Percentiles rank a stretch among this genome's conserved stretches.
Conservation (phyloP, 108 stramenopile genomes). For the Discostella stelligeroides region DNA sequence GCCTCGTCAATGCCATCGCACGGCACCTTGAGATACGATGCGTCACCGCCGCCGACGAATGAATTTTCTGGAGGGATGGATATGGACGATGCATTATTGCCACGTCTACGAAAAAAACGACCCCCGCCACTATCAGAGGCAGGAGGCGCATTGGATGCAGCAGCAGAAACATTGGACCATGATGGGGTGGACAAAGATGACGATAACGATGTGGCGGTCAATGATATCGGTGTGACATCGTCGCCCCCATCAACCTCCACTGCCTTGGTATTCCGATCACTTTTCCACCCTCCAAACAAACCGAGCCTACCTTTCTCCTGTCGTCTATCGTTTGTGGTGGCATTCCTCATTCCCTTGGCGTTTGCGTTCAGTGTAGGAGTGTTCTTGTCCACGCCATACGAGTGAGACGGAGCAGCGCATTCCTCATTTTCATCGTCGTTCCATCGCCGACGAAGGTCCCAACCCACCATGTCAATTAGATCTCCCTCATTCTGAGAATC, state of each 20-base stretch:
- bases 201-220: neutral
- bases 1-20: constrained; percentile 28
- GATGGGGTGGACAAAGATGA: neutral
- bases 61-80: neutral
- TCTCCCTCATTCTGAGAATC: constrained; percentile 8
- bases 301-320: constrained; percentile 9
- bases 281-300: constrained; percentile 22
- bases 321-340: neutral
- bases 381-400: constrained; percentile 6
- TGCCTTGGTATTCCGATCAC: neutral
- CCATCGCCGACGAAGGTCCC: constrained; percentile 23
- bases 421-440: constrained; percentile 5
- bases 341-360: neutral
- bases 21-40: constrained; percentile 4
- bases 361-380: neutral
- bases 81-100: neutral
- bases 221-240: neutral
- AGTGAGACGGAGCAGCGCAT: constrained; percentile 9
- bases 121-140: neutral
- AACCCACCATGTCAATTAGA: constrained; percentile 38
- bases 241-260: neutral
- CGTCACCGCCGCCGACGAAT: neutral
- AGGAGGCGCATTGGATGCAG: neutral
- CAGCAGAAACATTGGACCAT: constrained; percentile 8
- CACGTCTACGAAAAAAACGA: neutral